phyloP scores from a whole-genome alignment of 1,284 basidiomycete species.

The Schizopora paradoxa region DNA sequence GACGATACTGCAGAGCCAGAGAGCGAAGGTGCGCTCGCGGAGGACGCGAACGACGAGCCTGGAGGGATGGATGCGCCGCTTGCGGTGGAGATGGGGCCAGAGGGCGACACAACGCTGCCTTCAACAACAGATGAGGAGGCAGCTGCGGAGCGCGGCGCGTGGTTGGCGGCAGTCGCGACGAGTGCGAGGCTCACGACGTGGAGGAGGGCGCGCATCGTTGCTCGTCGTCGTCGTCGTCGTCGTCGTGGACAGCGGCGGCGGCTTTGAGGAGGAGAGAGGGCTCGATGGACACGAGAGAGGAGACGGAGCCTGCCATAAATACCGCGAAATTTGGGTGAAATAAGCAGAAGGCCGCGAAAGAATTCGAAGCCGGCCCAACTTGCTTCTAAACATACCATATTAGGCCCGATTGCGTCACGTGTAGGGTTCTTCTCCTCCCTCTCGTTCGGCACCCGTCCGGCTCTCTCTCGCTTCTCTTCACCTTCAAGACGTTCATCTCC shows the following conservation, averaged over 20 bases:
- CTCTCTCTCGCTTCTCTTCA: no score
- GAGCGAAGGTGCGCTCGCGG: background rate
- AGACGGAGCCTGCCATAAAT: no score
- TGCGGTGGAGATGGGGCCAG: constrained; percentile 3
- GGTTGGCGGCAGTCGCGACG: background rate
- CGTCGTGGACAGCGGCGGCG: background rate
- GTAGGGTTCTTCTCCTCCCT: no score
- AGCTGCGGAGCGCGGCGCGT: background rate
- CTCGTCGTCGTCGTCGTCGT: constrained; percentile 2
- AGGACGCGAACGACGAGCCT: background rate
- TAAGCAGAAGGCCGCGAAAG: no score
- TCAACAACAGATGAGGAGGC: no score
- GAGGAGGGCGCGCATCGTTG: background rate
- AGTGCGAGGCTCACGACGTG: background rate
- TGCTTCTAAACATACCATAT: no score
- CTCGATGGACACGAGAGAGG: no score
- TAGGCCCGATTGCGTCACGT: no score
- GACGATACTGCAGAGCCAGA: background rate
- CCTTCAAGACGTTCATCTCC: no score
- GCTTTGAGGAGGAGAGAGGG: background rate
- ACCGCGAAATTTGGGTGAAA: no score
- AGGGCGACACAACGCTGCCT: background rate
- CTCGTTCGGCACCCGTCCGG: no score
- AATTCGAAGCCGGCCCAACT: no score
- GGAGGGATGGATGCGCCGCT: background rate